These are phyloP conservation scores for Capsicum rhomboideum DNA, from an alignment of 257 asterid genomes.

Conservation along the genomic window DNA sequence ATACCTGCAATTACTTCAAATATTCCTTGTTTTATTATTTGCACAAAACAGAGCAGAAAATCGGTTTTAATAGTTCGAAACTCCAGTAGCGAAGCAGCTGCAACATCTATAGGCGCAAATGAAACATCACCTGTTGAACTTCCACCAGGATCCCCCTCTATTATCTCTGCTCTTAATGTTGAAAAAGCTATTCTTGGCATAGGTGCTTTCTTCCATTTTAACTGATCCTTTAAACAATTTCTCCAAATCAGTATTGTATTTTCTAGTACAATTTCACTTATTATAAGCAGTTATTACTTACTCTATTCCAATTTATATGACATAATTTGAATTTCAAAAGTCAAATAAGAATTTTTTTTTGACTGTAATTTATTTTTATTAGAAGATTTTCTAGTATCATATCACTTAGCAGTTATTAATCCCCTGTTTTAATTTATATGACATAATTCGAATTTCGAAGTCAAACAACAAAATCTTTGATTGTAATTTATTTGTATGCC, in stretches of 20 bases:
- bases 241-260: neutral
- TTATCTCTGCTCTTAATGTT: slow-evolving; percentile 67
- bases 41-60: neutral
- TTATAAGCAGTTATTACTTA: neutral
- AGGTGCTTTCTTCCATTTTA: slow-evolving; percentile 20
- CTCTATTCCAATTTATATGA: too few species aligned
- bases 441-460: too few species aligned
- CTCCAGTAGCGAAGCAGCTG: slow-evolving; percentile 23
- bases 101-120: slow-evolving; percentile 7
- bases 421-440: too few species aligned
- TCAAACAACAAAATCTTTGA: too few species aligned
- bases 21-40: neutral
- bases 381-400: too few species aligned
- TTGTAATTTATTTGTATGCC: neutral
- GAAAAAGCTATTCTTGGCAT: slow-evolving; percentile 79
- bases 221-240: neutral
- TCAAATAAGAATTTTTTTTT: too few species aligned
- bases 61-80: neutral
- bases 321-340: too few species aligned
- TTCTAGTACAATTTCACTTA: neutral
- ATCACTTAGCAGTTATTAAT: too few species aligned
- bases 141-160: slow-evolving; percentile 40
- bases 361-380: too few species aligned
- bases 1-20: neutral
- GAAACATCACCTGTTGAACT: slow-evolving; percentile 21